Conservation (phyloP, 768 basidiomycete species). For the Pilatotrama ljubarskyi region DNA sequence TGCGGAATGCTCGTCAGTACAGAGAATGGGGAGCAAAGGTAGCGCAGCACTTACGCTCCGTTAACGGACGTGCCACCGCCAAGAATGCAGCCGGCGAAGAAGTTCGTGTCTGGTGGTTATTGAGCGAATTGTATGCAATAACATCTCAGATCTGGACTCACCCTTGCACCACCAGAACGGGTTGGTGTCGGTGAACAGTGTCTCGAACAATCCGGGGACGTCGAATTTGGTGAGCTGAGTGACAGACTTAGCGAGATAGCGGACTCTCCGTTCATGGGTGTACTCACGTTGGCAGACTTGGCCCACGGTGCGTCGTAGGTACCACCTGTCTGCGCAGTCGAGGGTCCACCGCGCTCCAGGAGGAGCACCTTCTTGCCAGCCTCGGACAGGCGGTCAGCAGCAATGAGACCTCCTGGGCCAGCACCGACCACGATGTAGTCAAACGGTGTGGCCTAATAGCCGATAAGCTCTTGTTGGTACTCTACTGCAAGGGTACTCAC, state of each 20-base stretch:
- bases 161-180: conserved; percentile 69
- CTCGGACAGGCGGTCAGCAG: conserved; percentile 59
- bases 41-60: conserved; percentile 61
- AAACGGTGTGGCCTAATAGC: conserved; percentile 46
- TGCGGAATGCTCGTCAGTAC: conserved; percentile 1
- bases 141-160: conserved; percentile 13
- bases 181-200: conserved; percentile 59
- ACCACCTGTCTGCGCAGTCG: conserved; percentile 58
- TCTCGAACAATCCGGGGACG: conserved; percentile 63
- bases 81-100: conserved; percentile 63
- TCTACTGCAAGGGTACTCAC: background rate
- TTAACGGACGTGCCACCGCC: conserved; percentile 67
- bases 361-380: conserved; percentile 64
- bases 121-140: conserved; percentile 27
- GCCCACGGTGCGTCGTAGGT: conserved; percentile 55
- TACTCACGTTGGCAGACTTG: conserved; percentile 43
- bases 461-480: too few relatives aligned
- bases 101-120: conserved; percentile 56
- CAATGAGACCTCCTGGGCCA: conserved; percentile 59
- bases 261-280: background rate
- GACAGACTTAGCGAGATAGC: background rate
- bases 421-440: conserved; percentile 57
- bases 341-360: conserved; percentile 64
- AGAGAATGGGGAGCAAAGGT: too few relatives aligned
- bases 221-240: conserved; percentile 67